Conservation (phyloP, 2,329 filamentous ascomycete genomes). For the Cercospora canescens region DNA sequence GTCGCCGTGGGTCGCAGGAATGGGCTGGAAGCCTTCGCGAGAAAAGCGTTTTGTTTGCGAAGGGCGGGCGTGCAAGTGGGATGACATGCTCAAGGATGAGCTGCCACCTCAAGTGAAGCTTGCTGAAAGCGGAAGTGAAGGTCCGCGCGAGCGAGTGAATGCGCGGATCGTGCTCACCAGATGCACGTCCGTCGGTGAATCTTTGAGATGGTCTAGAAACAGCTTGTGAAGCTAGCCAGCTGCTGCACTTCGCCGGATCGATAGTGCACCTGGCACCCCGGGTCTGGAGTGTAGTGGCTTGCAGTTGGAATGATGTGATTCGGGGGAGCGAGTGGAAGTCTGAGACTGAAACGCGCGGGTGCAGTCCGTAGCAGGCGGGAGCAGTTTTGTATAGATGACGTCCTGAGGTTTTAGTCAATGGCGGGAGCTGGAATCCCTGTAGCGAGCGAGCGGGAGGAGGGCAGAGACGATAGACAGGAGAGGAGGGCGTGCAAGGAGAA, state of each 20-base stretch:
- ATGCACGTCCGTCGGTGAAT: neutral
- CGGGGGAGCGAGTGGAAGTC: neutral
- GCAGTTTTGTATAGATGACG: slow-evolving; percentile 1
- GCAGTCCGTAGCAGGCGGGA: neutral
- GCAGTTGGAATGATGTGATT: neutral
- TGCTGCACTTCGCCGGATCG: neutral
- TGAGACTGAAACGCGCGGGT: neutral
- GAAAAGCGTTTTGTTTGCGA: slow-evolving; percentile 30
- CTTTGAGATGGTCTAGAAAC: neutral
- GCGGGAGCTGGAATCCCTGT: neutral
- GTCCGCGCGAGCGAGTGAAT: neutral
- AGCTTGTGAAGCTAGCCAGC: neutral
- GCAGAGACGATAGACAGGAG: neutral
- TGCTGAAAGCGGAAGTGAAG: neutral
- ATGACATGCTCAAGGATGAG: slow-evolving; percentile 17
- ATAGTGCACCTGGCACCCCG: neutral
- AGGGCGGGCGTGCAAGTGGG: slow-evolving; percentile 19
- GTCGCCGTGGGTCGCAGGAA: slow-evolving; percentile 23
- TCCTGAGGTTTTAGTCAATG: neutral
- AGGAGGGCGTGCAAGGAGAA: neutral
- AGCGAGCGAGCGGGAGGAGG: neutral
- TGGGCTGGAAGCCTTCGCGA: slow-evolving; percentile 32
- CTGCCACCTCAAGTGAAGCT: neutral
- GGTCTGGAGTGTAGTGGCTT: neutral
- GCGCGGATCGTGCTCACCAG: neutral